A percentile compares a stretch with the other conserved stretches of the same genome.
Conservation (phyloP, 116 monocot species). For the Zostera marina region DNA sequence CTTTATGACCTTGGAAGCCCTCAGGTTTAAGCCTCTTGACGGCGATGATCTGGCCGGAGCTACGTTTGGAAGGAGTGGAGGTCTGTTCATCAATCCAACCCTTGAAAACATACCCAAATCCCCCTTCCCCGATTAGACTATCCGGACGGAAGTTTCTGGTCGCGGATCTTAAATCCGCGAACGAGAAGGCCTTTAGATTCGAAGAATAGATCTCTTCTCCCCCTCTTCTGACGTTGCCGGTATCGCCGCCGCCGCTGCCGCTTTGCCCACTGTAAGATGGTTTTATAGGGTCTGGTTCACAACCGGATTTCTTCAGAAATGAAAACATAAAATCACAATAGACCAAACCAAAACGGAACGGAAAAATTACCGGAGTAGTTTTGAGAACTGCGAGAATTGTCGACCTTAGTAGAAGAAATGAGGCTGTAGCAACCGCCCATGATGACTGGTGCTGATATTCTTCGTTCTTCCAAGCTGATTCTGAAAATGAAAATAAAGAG, state of each 20-base stretch:
- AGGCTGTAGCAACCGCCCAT: conserved; percentile 55
- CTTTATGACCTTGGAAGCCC: conserved; percentile 39
- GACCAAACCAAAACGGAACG: neutral
- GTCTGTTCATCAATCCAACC: conserved; percentile 45
- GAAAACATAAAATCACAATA: neutral
- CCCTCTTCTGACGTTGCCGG: too few relatives aligned
- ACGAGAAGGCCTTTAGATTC: conserved; percentile 26
- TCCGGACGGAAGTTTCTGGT: conserved; percentile 42
- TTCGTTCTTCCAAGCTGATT: too few relatives aligned
- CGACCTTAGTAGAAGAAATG: conserved; percentile 22
- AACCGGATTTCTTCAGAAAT: neutral
- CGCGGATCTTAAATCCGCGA: conserved; percentile 31
- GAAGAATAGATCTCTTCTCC: conserved; percentile 18
- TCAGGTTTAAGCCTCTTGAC: conserved; percentile 44
- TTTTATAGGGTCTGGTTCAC: conserved; percentile 22
- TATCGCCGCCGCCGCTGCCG: too few relatives aligned
- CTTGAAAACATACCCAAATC: conserved; percentile 42
- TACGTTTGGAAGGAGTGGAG: conserved; percentile 20
- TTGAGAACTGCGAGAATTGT: conserved; percentile 23
- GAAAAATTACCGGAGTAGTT: conserved; percentile 17
- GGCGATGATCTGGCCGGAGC: conserved; percentile 29
- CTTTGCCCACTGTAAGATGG: too few relatives aligned
- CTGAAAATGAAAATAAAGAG: too few relatives aligned
- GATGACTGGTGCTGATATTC: too few relatives aligned
- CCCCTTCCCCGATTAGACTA: conserved; percentile 42